Base-by-base conservation (phyloP, 2,329 filamentous ascomycete species). In the Exophiala calicioides region DNA sequence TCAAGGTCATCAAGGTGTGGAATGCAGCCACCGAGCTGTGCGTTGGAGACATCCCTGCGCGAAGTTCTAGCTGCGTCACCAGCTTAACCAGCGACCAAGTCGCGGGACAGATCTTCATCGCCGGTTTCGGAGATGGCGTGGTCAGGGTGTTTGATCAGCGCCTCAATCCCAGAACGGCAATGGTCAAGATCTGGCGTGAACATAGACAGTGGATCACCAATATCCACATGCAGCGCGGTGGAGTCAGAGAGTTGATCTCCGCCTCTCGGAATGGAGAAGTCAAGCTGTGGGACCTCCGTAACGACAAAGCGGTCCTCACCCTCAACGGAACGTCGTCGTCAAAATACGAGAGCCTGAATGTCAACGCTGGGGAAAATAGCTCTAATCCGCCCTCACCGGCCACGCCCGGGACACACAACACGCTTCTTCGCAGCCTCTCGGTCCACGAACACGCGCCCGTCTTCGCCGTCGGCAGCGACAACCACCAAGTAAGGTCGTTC, bases 171-270 rank as follows among this genome's bases (percentile, higher is more conserved):
- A 86, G 89, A 50, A 89, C 93, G 43, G 86, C 87, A 13, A 96
- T 97, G 90, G 86, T 96, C 44, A 88, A 87, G 68, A 90, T 91
- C 58, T 98, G 93, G 91, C 93, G 94, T 64, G 89, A 96, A 60
- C 91, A 97, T 62, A 84, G 85, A 51, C 88, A 94, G 60, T 98
- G 93, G 93, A 85, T 98, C 66, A 90, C 90, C 60, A 93, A 88
- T 58, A 89, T 95, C 10, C 93, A 97, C 65, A 90, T 98, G 81
- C 93, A 98, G 69, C 86, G 93, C 32, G 93, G 93, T 51, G 93
- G 93, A 2, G 84, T 95, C 67, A 80, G 93, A 48, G 93, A 98
- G 68, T 78, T 98, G 31, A 77, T 98, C 42, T 91, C 86, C 32
- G 93, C 90, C 15, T 94, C 90, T 63, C 82, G 89, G 35, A 93